phyloP scores from a whole-genome alignment of 1,284 basidiomycete species.

The Uromyces viciae-fabae region DNA sequence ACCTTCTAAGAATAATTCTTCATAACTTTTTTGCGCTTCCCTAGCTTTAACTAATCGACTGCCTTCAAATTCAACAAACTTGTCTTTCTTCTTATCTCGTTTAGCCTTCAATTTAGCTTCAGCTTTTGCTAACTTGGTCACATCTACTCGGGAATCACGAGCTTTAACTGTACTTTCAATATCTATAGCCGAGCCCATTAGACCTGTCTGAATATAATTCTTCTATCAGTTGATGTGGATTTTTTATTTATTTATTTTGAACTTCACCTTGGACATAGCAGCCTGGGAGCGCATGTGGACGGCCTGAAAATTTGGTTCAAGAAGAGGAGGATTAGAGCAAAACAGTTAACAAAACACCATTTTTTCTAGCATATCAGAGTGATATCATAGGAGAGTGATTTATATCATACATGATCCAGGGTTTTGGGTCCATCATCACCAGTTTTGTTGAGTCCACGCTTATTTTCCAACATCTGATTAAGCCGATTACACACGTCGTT shows the following conservation, averaged over 20 bases:
- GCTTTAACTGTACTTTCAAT: slow-evolving; percentile 69
- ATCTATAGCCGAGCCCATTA: slow-evolving; percentile 75
- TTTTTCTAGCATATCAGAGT: not conserved
- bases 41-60: slow-evolving; percentile 88
- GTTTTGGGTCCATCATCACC: slow-evolving; percentile 51
- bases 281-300: slow-evolving; percentile 84
- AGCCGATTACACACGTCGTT: slow-evolving; percentile 72
- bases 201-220: slow-evolving; percentile 64
- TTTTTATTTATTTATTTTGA: not conserved
- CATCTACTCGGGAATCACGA: slow-evolving; percentile 89
- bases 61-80: slow-evolving; percentile 73
- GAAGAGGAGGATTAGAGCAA: not conserved
- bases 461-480: slow-evolving; percentile 71
- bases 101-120: slow-evolving; percentile 98
- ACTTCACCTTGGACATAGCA: slow-evolving; percentile 52
- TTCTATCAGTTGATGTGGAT: slow-evolving; percentile 47
- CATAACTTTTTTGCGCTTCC: slow-evolving; percentile 69
- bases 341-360: not conserved
- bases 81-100: slow-evolving; percentile 80
- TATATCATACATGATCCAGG: slow-evolving; percentile 55
- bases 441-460: slow-evolving; percentile 53
- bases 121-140: slow-evolving; percentile 96
- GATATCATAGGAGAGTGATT: not conserved
- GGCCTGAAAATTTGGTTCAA: slow-evolving; percentile 59
- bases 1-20: slow-evolving; percentile 33